Percentiles rank a stretch among this genome's conserved stretches.
Evolutionary conservation across 2,329 filamentous ascomycete species (phyloP).

Genomic region (Lasiodiplodia gonubiensis): DNA sequence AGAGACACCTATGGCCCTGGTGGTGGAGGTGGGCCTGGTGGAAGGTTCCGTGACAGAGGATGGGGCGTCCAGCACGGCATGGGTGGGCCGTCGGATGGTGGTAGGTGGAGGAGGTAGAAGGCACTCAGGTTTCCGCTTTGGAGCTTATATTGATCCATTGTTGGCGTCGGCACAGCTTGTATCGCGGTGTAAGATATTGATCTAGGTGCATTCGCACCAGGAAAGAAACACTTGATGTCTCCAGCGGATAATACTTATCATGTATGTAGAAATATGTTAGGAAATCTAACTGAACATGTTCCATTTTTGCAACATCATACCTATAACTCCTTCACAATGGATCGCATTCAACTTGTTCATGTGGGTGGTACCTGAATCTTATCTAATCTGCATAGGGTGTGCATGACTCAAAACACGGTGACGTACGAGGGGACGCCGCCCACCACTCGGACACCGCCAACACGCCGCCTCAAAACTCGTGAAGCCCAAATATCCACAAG

Average conservation of each 20-base stretch:
- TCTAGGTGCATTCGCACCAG: background rate
- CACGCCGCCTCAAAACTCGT: background rate
- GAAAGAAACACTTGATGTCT: background rate
- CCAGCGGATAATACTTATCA: background rate
- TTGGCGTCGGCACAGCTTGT: background rate
- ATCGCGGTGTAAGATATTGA: background rate
- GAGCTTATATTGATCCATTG: background rate
- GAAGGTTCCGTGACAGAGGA: constrained; percentile 28
- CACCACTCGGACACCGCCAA: background rate
- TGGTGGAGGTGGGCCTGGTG: constrained; percentile 32
- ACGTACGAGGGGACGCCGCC: constrained; percentile 14
- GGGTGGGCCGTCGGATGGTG: constrained; percentile 12
- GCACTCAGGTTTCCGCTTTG: background rate
- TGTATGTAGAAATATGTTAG: background rate
- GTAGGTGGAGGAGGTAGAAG: constrained; percentile 10
- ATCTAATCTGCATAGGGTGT: constrained; percentile 6
- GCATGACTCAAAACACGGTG: constrained; percentile 18
- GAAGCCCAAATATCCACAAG: background rate
- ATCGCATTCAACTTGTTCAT: too few species aligned
- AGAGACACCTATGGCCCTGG: constrained; percentile 31
- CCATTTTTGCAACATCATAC: background rate
- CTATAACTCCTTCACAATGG: too few species aligned
- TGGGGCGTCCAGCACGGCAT: constrained; percentile 23
- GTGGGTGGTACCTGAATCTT: background rate
- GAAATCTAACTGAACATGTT: background rate